phyloP scores from a whole-genome alignment of 2,329 filamentous ascomycete species.

The Elsinoe necatrix region DNA sequence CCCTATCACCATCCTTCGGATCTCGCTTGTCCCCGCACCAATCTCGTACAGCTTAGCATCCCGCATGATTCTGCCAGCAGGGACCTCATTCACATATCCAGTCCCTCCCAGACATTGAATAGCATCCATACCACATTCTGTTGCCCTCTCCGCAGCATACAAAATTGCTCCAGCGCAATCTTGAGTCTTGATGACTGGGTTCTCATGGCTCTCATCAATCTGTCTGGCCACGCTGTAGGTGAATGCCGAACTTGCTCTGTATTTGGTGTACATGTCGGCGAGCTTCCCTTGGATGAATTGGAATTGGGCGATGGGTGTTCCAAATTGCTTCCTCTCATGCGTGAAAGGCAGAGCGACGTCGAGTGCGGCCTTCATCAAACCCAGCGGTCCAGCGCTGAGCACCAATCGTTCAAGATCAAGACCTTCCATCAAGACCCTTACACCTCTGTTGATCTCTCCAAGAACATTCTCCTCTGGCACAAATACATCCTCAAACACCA shows the following conservation, averaged over 20 bases:
- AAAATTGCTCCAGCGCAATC: conserved; percentile 93
- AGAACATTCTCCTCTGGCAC: conserved; percentile 76
- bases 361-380: conserved; percentile 86
- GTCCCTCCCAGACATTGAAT: conserved; percentile 91
- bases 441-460: conserved; percentile 70
- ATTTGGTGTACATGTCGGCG: conserved; percentile 95
- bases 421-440: conserved; percentile 90
- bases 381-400: conserved; percentile 79
- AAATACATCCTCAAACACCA: conserved; percentile 84
- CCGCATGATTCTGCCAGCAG: conserved; percentile 73
- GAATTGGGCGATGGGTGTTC: conserved; percentile 76
- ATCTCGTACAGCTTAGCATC: conserved; percentile 87
- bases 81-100: conserved; percentile 73
- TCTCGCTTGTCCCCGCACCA: conserved; percentile 89
- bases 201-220: conserved; percentile 56
- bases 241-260: conserved; percentile 74
- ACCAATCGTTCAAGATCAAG: conserved; percentile 90
- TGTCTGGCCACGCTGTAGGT: conserved; percentile 73
- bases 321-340: conserved; percentile 85
- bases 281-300: conserved; percentile 89
- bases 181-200: conserved; percentile 60
- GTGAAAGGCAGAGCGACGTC: conserved; percentile 82
- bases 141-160: conserved; percentile 85
- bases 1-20: conserved; percentile 89
- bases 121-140: conserved; percentile 75